Evolutionary conservation across 148 eudicot genomes (phyloP).

Genomic region (Polygonum aviculare): DNA sequence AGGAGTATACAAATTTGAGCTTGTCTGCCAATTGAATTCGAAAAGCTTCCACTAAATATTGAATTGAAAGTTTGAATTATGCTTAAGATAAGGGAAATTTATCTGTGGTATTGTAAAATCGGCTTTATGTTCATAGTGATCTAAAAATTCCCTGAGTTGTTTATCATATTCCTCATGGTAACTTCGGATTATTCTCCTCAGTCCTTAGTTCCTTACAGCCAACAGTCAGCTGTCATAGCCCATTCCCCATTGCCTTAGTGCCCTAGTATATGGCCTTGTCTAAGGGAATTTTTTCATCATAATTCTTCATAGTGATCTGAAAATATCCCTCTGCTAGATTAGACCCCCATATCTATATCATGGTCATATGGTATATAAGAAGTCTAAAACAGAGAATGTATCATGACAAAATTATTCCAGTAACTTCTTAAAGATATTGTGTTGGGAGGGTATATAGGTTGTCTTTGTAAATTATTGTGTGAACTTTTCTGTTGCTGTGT

Average conservation of each 20-base stretch:
- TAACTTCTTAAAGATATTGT: neutral
- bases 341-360: neutral
- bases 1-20: neutral
- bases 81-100: too few species aligned
- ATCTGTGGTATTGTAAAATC: too few species aligned
- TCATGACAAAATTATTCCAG: neutral
- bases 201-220: too few species aligned
- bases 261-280: too few species aligned
- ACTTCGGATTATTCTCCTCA: too few species aligned
- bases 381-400: neutral
- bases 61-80: too few species aligned
- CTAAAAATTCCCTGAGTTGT: too few species aligned
- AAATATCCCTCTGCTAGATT: neutral
- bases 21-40: neutral
- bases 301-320: neutral
- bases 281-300: neutral
- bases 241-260: too few species aligned
- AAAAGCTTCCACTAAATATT: neutral
- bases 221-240: too few species aligned
- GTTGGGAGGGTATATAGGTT: neutral
- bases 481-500: conserved; percentile 1
- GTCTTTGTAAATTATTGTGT: neutral
- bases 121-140: too few species aligned
- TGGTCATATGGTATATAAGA: neutral
- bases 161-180: too few species aligned